Percentiles rank a stretch among this genome's conserved stretches.
Conservation (phyloP, 176 grass and related monocot species). For the Sorghum bicolor region DNA sequence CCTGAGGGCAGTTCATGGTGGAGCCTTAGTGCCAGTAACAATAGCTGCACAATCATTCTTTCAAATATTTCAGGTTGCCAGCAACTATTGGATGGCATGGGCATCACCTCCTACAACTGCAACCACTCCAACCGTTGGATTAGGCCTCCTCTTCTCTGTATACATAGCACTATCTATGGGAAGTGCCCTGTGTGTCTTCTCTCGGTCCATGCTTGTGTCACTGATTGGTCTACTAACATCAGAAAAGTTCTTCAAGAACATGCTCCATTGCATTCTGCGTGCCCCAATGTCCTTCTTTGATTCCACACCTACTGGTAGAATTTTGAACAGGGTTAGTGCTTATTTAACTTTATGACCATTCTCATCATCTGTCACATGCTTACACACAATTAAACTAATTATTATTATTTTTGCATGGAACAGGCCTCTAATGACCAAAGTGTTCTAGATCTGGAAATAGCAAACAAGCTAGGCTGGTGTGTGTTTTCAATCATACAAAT, state of each 20-base stretch:
- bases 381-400: conserved; percentile 13
- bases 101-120: conserved; percentile 61
- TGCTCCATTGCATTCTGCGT: conserved; percentile 72
- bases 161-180: conserved; percentile 67
- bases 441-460: conserved; percentile 81
- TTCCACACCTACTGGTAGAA: conserved; percentile 92
- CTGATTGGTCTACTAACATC: conserved; percentile 62
- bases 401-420: conserved; percentile 2
- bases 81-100: conserved; percentile 99
- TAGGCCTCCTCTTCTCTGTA: conserved; percentile 61
- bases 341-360: conserved; percentile 13
- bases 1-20: conserved; percentile 67
- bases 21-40: conserved; percentile 70
- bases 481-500: conserved; percentile 86
- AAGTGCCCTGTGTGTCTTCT: conserved; percentile 66
- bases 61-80: conserved; percentile 80
- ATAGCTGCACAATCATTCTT: conserved; percentile 67
- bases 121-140: conserved; percentile 45
- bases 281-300: conserved; percentile 99
- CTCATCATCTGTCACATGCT: neutral
- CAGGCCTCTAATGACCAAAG: conserved; percentile 92
- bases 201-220: conserved; percentile 53
- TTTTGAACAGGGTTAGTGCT: conserved; percentile 84
- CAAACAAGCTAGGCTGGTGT: conserved; percentile 71
- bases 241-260: conserved; percentile 79